Conservation (phyloP, 768 basidiomycete species). For the Boletus eberwhitei region DNA sequence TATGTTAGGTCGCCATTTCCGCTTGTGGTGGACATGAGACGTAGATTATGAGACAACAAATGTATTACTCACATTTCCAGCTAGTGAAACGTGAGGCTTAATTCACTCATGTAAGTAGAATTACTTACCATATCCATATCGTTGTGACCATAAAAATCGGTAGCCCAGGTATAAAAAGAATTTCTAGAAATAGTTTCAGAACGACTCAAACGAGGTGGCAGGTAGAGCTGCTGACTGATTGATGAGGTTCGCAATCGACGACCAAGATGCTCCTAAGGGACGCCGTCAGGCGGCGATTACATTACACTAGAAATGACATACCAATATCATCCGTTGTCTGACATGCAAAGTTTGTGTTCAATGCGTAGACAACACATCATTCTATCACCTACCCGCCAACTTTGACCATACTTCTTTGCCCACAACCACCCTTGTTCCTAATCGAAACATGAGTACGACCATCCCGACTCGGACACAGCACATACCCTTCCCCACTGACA, state of each 20-base stretch:
- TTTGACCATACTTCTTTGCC: conserved; percentile 57
- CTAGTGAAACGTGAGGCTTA: conserved; percentile 27
- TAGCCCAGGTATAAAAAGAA: conserved; percentile 59
- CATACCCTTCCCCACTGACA: conserved; percentile 69
- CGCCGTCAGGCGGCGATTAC: not conserved
- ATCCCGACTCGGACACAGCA: not conserved
- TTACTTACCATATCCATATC: conserved; percentile 62
- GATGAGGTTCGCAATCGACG: conserved; percentile 49
- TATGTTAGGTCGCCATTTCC: conserved; percentile 60
- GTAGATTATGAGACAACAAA: not conserved
- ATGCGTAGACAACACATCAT: not conserved
- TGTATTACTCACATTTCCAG: conserved; percentile 48
- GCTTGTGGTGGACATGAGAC: conserved; percentile 28
- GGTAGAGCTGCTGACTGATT: conserved; percentile 40
- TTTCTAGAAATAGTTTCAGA: conserved; percentile 41
- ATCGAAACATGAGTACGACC: conserved; percentile 2
- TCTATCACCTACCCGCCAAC: conserved; percentile 52
- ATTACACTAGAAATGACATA: conserved; percentile 9
- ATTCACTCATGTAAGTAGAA: conserved; percentile 2
- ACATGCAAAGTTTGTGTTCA: conserved; percentile 1
- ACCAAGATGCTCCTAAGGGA: conserved; percentile 44
- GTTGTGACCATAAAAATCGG: conserved; percentile 66
- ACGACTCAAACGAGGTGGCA: not conserved
- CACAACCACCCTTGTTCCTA: conserved; percentile 64
- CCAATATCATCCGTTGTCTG: conserved; percentile 54